Percentiles rank a stretch among this genome's conserved stretches.
Conservation (phyloP, 2,329 filamentous ascomycete species). For the Colletotrichum lupini region DNA sequence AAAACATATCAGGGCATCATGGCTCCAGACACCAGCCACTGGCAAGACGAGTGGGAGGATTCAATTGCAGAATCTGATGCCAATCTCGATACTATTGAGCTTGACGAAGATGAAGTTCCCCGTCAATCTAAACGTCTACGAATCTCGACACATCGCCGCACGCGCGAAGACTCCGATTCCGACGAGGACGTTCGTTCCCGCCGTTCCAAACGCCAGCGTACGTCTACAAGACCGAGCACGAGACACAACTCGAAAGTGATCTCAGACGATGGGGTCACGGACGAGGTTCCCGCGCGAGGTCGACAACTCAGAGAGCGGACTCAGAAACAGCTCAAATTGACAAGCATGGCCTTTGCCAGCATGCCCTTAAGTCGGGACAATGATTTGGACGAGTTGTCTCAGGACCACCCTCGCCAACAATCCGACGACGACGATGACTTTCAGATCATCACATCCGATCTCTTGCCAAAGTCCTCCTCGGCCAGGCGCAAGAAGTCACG, state of each 20-base stretch:
- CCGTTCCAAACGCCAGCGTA: constrained; percentile 24
- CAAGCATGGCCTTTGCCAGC: constrained; percentile 41
- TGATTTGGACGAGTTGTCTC: constrained; percentile 45
- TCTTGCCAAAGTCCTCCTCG: constrained; percentile 36
- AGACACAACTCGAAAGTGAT: background rate
- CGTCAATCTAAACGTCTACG: constrained; percentile 4
- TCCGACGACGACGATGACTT: constrained; percentile 50
- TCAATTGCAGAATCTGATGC: constrained; percentile 4
- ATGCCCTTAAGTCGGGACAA: constrained; percentile 22
- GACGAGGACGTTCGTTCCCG: constrained; percentile 17
- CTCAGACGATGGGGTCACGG: constrained; percentile 9
- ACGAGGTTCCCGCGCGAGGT: background rate
- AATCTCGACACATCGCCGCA: background rate
- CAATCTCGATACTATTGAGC: constrained; percentile 5
- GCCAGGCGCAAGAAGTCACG: constrained; percentile 36
- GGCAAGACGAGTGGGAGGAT: constrained; percentile 12
- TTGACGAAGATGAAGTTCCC: constrained; percentile 18
- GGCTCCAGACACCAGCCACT: constrained; percentile 15
- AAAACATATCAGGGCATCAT: constrained; percentile 2
- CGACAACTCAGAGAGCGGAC: constrained; percentile 37
- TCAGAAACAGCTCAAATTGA: constrained; percentile 40
- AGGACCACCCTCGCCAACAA: constrained; percentile 39
- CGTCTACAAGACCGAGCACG: background rate
- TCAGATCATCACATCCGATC: constrained; percentile 50
- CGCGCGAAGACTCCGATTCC: background rate